Percentiles rank a stretch among this genome's conserved stretches.
These are phyloP conservation scores for Carex arenaria DNA, from an alignment of 202 grass and related monocot genomes.

Conservation along the genomic window DNA sequence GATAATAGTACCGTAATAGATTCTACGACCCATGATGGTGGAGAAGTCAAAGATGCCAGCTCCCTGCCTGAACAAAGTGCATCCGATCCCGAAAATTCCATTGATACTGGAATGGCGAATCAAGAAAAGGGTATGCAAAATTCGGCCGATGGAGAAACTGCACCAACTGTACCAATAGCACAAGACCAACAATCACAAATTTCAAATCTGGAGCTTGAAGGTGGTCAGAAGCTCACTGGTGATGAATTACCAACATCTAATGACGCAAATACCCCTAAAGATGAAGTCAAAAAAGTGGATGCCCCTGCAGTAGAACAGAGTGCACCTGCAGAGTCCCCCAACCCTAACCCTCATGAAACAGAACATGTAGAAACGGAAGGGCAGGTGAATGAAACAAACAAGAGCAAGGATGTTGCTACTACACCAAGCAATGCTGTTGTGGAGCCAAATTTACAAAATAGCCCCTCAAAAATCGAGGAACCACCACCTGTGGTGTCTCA, in stretches of 20 bases:
- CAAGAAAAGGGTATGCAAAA: constrained; percentile 44
- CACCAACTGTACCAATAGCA: constrained; percentile 31
- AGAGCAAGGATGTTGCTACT: background rate
- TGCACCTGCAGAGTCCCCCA: background rate
- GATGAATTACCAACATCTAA: constrained; percentile 44
- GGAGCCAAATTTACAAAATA: constrained; percentile 35
- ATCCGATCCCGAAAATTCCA: constrained; percentile 12
- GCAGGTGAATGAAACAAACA: constrained; percentile 32
- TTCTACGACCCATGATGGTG: constrained; percentile 25
- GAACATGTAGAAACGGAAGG: constrained; percentile 36
- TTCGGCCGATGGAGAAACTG: constrained; percentile 41
- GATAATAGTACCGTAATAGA: constrained; percentile 49
- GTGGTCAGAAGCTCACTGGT: constrained; percentile 34
- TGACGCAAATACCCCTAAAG: constrained; percentile 28
- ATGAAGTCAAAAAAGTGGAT: constrained; percentile 42
- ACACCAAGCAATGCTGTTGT: constrained; percentile 8
- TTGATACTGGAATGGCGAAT: constrained; percentile 25
- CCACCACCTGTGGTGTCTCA: constrained; percentile 18
- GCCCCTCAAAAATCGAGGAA: constrained; percentile 47
- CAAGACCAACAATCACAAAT: constrained; percentile 36
- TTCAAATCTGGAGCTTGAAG: constrained; percentile 26
- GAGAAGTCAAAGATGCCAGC: constrained; percentile 30
- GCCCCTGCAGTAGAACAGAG: constrained; percentile 32
- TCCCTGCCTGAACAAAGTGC: constrained; percentile 26
- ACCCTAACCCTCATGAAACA: constrained; percentile 9